Evolutionary conservation across 108 stramenopile genomes (phyloP), one percentile per base, ranked within the genome.

Genomic region (Fragilaria crotonensis): DNA sequence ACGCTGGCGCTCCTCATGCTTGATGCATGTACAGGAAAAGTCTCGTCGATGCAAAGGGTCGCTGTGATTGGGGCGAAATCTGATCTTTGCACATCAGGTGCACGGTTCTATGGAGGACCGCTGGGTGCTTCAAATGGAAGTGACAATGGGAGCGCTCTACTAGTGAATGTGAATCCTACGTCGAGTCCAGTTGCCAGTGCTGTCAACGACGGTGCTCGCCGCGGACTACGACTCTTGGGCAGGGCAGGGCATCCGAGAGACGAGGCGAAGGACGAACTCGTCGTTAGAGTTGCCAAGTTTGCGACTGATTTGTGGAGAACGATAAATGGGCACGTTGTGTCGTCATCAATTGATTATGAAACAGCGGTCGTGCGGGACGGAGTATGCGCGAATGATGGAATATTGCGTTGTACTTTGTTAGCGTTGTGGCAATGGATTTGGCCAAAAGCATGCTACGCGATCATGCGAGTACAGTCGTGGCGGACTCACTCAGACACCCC

Each of bases 361-460:
- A 14, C 57, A 23, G 14, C 53, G 45, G 33, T 45, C 3, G 36
- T 21, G 14, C 21, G 20, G 52, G 26, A 61, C 25, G 85, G 85
- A 21, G 74, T 87, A 19, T 89, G 87, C 52, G 77, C 85, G 17
- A 59, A 75, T 47, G 87, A 89, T 64, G 60, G 80, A 23, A 59
- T 70, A 2, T 65, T 93, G 17, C 80, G 90, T 32, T 87, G 85
- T 52, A 64, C 80, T 18, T 65, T 93, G 7, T 54, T 93, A 26
- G 64, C 84, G 17, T 54, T 93, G 45, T 93, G 90, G 90, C 87
- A 89, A 63, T 89, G 87, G 85, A 20, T 88, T 5, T 93, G 85
- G 83, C 80, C 85, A 5, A 59, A 63, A 5, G 72, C 71, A 26
- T 92, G 90, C 57, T 72, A 59, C 58, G 79, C 84, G 19, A 59